Percentiles rank a stretch among this genome's conserved stretches.
Conservation (phyloP, 129 eudicot species). For the Silybum marianum region DNA sequence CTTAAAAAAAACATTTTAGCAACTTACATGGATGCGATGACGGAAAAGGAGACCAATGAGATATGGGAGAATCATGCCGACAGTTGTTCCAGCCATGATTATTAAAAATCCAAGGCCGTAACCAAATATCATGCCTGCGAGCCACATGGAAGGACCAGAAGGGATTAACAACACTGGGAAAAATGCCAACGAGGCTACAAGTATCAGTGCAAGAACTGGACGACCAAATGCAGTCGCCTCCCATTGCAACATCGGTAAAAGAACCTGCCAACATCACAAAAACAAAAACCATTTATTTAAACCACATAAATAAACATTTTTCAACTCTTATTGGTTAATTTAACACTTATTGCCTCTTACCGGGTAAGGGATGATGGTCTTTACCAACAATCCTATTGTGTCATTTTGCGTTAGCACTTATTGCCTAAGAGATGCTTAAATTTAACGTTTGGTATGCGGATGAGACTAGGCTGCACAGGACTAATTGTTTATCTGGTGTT, state of each 20-base stretch:
- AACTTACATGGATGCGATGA: constrained; percentile 84
- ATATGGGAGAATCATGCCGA: constrained; percentile 87
- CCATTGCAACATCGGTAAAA: constrained; percentile 80
- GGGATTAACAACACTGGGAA: constrained; percentile 86
- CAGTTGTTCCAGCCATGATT: constrained; percentile 90
- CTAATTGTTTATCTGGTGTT: too few species aligned
- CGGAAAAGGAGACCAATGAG: constrained; percentile 81
- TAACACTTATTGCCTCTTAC: not conserved
- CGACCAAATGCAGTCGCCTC: constrained; percentile 97
- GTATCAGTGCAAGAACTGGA: constrained; percentile 81
- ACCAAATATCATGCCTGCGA: constrained; percentile 97
- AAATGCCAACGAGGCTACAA: constrained; percentile 79
- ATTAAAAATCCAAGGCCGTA: constrained; percentile 91
- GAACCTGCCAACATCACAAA: constrained; percentile 56
- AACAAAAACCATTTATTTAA: not conserved
- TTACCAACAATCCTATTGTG: not conserved
- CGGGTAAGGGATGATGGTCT: not conserved
- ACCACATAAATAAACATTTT: not conserved
- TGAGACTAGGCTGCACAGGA: too few species aligned
- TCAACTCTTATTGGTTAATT: not conserved
- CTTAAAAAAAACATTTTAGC: not conserved
- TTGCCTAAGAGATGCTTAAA: not conserved
- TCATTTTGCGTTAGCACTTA: not conserved
- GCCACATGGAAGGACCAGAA: constrained; percentile 97
- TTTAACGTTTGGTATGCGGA: too few species aligned